phyloP scores from a whole-genome alignment of 805 yeast genomes.

The Starmera quercuum region DNA sequence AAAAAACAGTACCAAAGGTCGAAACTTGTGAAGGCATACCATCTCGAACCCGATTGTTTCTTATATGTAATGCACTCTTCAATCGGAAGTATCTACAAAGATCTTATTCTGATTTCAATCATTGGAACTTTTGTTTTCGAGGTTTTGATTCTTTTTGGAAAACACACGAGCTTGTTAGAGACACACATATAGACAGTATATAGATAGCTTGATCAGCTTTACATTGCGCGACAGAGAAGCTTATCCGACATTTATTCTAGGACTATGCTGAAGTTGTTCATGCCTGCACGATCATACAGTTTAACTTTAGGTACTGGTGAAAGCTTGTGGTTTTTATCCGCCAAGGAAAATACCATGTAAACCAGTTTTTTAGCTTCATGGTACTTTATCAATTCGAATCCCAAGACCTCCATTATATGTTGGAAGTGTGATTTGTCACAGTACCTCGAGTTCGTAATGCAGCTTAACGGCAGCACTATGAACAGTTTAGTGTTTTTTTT shows the following conservation, averaged over 20 bases:
- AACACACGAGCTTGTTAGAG: too few relatives aligned
- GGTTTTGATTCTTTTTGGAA: too few relatives aligned
- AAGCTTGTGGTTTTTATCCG: constrained; percentile 17
- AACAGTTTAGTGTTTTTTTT: constrained; percentile 36
- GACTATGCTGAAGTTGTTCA: constrained; percentile 65
- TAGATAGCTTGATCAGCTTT: too few relatives aligned
- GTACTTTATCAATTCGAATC: constrained; percentile 39
- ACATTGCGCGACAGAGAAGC: too few relatives aligned
- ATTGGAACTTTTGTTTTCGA: too few relatives aligned
- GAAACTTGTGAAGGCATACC: too few relatives aligned
- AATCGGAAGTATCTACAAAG: too few relatives aligned
- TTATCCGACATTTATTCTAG: constrained; percentile 18
- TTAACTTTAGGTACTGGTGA: constrained; percentile 33
- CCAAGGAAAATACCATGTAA: constrained; percentile 60
- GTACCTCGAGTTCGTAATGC: constrained; percentile 77
- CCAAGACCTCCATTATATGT: constrained; percentile 48
- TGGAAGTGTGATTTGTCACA: constrained; percentile 37
- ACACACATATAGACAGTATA: too few relatives aligned
- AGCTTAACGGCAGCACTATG: constrained; percentile 83
- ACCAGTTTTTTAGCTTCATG: constrained; percentile 65
- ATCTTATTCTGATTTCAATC: too few relatives aligned
- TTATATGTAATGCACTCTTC: too few relatives aligned
- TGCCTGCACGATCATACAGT: constrained; percentile 44
- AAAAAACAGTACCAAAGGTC: too few relatives aligned
- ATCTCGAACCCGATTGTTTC: too few relatives aligned